Base-by-base conservation (phyloP, 1,139 yeast genomes). In the Nakaseomyces nivariensis region DNA sequence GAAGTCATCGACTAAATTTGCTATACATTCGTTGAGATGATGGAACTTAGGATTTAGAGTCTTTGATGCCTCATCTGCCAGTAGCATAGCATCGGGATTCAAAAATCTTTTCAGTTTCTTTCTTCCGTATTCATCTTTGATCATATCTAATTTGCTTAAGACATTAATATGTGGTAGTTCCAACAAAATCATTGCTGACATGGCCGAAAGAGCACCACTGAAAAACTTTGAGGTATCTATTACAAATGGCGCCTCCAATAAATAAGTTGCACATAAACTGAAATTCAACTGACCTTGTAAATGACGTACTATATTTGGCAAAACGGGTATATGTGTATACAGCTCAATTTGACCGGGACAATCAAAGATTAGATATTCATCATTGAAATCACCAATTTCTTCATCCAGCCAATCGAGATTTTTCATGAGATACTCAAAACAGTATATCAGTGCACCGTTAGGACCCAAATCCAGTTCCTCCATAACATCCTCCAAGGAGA, bases 291-390 rank as follows among this genome's bases (percentile, higher is more conserved):
- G 82, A 52, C 79, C 79, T 60, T 83, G 85, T 57, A 92, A 73
- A 68, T 92, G 97, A 57, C 80, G 81, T 8, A 88, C 94, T 13
- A 92, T 80, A 4, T 88, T 78, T 2, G 98, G 98, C 46, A 92
- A 73, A 6, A 89, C 92, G 0, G 98, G 97, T 34, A 90, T 81
- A 67, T 92, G 99, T 3, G 96, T 89, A 66, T 92, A 92, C 40
- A 92, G 75, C 66, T 92, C 99, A 55, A 94, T 90, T 67, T 92
- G 99, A 1, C 98, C 98, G 0, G 99, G 99, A 67, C 97, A 90
- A 66, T 94, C 99, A 67, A 92, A 88, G 37, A 92, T 88, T 56
- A 92, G 72, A 61, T 88, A 92, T 62, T 92, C 97, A 62, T 94
- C 97, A 58, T 86, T 90, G 64, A 74, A 89, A 55, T 89, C 96